Conservation (phyloP, 2,329 filamentous ascomycete species). For the Diaporthe citri region DNA sequence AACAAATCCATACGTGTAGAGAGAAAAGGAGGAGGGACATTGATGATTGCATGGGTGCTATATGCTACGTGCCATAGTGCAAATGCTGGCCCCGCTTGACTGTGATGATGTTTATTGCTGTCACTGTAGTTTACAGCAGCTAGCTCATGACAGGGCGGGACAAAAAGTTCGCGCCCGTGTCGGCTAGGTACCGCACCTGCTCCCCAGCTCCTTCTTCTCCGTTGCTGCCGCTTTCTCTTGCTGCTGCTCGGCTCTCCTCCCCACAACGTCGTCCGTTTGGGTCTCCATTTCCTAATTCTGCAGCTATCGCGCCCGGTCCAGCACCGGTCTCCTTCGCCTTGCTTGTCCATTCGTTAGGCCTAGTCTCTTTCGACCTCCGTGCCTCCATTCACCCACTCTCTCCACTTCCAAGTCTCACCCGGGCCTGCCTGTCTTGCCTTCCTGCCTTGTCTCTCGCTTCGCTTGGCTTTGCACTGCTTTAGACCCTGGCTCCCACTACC, state of each 20-base stretch:
- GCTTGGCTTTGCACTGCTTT: conserved; percentile 22
- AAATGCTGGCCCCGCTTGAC: neutral
- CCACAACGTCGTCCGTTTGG: conserved; percentile 20
- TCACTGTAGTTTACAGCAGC: neutral
- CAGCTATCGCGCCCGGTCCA: neutral
- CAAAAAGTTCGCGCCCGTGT: conserved; percentile 12
- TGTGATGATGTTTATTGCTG: conserved; percentile 9
- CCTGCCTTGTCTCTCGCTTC: conserved; percentile 29
- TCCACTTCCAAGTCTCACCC: conserved; percentile 29
- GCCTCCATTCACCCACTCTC: conserved; percentile 17
- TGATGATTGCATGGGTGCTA: neutral
- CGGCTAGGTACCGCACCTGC: neutral
- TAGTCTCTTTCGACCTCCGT: conserved; percentile 4
- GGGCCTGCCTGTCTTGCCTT: conserved; percentile 28
- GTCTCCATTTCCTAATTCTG: conserved; percentile 30
- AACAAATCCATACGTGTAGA: conserved; percentile 1
- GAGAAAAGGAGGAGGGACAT: neutral
- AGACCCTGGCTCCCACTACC: conserved; percentile 28
- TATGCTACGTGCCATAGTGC: neutral
- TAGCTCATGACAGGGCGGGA: conserved; percentile 12
- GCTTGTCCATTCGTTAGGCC: conserved; percentile 5
- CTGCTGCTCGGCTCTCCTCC: conserved; percentile 9
- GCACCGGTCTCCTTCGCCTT: conserved; percentile 7
- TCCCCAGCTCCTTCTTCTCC: neutral
- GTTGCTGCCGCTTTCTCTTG: neutral